Base-by-base conservation (phyloP, 192 early-diverging fungal species). In the Allomyces javanicus region DNA sequence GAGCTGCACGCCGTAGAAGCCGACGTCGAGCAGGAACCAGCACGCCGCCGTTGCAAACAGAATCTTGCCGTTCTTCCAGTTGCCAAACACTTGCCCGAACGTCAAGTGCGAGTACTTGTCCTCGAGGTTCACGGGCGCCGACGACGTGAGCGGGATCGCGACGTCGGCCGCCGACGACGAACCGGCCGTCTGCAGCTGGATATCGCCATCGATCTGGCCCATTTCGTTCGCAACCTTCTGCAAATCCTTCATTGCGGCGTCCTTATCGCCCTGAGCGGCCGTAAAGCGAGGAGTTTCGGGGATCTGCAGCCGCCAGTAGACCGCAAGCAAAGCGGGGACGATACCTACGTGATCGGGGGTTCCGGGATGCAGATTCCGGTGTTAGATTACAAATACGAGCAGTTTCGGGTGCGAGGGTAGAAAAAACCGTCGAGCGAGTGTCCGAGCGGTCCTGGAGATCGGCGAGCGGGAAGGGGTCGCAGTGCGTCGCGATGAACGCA, bases 221-320 rank as follows among this genome's bases (percentile, higher is more conserved):
- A 73, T 66, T 25, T 77, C 74, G 6, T 23, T 25, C 17, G 72
- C 69, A 26, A 77, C 72, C 23, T 64, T 66, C 61, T 70, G 64
- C n/a, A 77, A 71, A 67, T 81, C 77, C 70, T 80, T 78, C 68
- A 55, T 25, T 22, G 73, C 74, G 11, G 61, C 63, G 25, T 91
- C 82, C 63, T 85, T 72, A 66, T 91, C 85, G 24, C 86, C 85
- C 64, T 89, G 83, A 73, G 86, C 83, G 65, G 85, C 89, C 87
- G 71, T 75, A 78, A 85, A 97, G 70, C 92, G 89, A 19, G 94
- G 94, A 26, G 94, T 94, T 75, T 97, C 94, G 58, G 91, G 89
- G 68, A 94, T 93, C 64, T 90, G 93, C 58, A 91, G 64, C 63
- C 90, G 89, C 80, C 84, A 95, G 79, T 95, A 97, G 63, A 97